Conservation (phyloP, 345 rosid species). For the Corchorus capsularis region DNA sequence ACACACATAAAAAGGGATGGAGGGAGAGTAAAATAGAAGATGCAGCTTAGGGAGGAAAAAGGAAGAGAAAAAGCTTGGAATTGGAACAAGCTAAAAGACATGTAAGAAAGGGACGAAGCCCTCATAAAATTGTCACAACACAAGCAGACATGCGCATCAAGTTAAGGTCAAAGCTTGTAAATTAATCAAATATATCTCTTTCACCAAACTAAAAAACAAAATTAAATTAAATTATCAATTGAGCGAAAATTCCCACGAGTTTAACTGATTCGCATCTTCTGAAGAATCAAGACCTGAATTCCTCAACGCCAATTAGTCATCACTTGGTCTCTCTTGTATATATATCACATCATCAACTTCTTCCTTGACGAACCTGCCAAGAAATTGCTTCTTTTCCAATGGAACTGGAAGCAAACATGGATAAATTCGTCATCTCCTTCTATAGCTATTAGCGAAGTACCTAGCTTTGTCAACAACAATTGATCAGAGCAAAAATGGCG, state of each 20-base stretch:
- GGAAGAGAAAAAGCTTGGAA: no score
- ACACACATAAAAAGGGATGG: no score
- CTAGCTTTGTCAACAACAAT: background rate
- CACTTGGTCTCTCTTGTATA: background rate
- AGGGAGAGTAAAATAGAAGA: no score
- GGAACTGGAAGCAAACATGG: background rate
- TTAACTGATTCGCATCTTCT: conserved; percentile 12
- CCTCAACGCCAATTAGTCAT: background rate
- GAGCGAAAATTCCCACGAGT: background rate
- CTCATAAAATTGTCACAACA: no score
- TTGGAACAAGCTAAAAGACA: no score
- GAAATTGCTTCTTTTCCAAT: background rate
- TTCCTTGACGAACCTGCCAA: background rate
- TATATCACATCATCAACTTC: background rate
- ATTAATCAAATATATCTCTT: background rate
- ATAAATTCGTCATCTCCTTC: background rate
- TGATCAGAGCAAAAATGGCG: background rate
- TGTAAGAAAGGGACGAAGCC: no score
- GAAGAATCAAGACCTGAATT: background rate
- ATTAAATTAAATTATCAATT: no score
- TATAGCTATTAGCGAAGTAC: background rate
- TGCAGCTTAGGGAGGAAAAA: no score
- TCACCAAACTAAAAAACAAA: background rate
- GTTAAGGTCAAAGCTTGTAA: background rate
- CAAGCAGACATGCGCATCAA: background rate